Conservation (phyloP, 139 green algal genomes). For the Astrephomene gubernaculifera region DNA sequence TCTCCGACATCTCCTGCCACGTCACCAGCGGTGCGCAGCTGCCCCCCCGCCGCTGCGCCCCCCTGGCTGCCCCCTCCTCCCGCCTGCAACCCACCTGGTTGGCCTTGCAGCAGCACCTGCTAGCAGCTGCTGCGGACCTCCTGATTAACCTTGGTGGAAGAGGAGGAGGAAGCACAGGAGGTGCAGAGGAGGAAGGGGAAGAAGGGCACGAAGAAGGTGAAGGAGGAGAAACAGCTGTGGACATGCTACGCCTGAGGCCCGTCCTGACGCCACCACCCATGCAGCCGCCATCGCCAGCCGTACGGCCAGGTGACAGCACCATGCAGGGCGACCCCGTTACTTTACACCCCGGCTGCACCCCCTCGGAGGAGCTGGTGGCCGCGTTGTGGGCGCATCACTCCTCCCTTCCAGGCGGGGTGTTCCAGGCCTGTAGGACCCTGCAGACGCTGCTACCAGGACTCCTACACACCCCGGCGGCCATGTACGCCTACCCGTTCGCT, state of each 20-base stretch:
- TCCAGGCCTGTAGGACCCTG: neutral
- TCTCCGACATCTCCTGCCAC: slow-evolving; percentile 5
- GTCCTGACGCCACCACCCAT: neutral
- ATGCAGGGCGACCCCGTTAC: neutral
- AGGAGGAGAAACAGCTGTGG: slow-evolving; percentile 8
- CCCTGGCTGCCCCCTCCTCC: neutral
- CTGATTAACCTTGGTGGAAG: neutral
- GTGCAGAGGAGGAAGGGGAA: too few species aligned
- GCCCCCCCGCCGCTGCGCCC: slow-evolving; percentile 1
- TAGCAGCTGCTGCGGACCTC: slow-evolving; percentile 31
- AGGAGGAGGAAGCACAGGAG: too few species aligned
- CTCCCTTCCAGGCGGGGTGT: slow-evolving; percentile 5
- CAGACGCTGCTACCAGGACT: slow-evolving; percentile 31
- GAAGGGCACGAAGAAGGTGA: too few species aligned
- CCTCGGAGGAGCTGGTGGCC: neutral
- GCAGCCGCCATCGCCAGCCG: neutral
- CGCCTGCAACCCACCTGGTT: slow-evolving; percentile 23
- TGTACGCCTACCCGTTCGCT: slow-evolving; percentile 27
- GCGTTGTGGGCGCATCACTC: slow-evolving; percentile 12
- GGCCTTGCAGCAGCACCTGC: slow-evolving; percentile 27
- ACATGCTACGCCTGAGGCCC: neutral
- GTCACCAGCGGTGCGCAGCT: slow-evolving; percentile 1
- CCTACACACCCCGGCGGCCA: neutral
- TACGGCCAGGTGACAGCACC: too few species aligned
- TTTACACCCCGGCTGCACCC: neutral